phyloP scores from a whole-genome alignment of 768 basidiomycete genomes.

The Lepiota brunneoincarnata region DNA sequence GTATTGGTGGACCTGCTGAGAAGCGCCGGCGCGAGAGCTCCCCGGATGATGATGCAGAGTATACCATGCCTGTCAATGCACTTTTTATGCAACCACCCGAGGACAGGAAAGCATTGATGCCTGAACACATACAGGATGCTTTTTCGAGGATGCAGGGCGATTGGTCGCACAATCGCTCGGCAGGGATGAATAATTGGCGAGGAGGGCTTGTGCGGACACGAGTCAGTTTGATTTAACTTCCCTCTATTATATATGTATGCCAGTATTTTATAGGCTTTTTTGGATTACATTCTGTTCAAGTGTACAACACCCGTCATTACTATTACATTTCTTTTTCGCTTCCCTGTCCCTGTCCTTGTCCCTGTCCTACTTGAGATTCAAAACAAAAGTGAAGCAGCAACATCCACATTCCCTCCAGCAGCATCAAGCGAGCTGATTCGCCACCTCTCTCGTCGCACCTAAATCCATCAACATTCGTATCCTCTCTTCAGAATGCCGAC shows the following conservation, averaged over 20 bases:
- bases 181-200: conserved; percentile 88
- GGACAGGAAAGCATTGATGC: conserved; percentile 71
- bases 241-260: conserved; percentile 12
- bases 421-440: conserved; percentile 75
- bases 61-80: conserved; percentile 64
- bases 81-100: conserved; percentile 83
- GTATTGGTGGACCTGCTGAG: conserved; percentile 46
- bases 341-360: background rate
- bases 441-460: conserved; percentile 75
- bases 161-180: conserved; percentile 76
- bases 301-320: conserved; percentile 19
- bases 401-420: conserved; percentile 81
- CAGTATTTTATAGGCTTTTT: conserved; percentile 18
- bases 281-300: conserved; percentile 14
- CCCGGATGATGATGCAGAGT: conserved; percentile 60
- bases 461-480: conserved; percentile 71
- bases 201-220: conserved; percentile 80
- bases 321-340: conserved; percentile 6
- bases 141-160: conserved; percentile 88
- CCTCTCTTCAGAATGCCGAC: conserved; percentile 51
- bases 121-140: conserved; percentile 89
- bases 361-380: conserved; percentile 22
- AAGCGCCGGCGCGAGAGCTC: conserved; percentile 56
- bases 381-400: conserved; percentile 87
- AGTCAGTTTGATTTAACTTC: conserved; percentile 68